Evolutionary conservation across 2,329 filamentous ascomycete genomes (phyloP).

Genomic region (Cladosporium oxysporum): DNA sequence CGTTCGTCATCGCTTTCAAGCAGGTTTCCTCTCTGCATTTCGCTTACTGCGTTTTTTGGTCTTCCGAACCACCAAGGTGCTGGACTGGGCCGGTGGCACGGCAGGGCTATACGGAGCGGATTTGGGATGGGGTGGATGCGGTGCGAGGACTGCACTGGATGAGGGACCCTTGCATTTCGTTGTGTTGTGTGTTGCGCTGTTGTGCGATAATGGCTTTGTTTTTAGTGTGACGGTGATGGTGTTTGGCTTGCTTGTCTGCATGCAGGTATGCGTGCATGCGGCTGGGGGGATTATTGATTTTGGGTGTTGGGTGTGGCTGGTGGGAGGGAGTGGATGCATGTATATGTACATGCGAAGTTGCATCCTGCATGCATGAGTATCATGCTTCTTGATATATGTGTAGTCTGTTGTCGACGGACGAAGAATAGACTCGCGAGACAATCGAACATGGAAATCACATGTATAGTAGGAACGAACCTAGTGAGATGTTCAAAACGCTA

Average conservation of each 20-base stretch:
- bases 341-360: not conserved
- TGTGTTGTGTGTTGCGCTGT: not conserved
- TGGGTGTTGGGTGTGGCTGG: not conserved
- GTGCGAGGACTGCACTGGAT: not conserved
- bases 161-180: conserved; percentile 9
- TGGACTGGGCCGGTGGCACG: not conserved
- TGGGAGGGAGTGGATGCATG: not conserved
- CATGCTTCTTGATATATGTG: not conserved
- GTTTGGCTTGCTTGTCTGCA: not conserved
- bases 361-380: not conserved
- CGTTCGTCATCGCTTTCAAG: not conserved
- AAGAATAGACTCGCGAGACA: not conserved
- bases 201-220: not conserved
- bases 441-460: not conserved
- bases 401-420: not conserved
- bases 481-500: not conserved
- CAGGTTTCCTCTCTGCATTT: too few relatives aligned
- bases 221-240: not conserved
- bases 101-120: conserved; percentile 9
- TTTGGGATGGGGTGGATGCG: not conserved
- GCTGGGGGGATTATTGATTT: not conserved
- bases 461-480: not conserved
- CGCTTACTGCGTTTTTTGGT: too few relatives aligned
- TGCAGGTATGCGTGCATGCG: not conserved
- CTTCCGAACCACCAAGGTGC: too few relatives aligned